Evolutionary conservation across 1,284 basidiomycete genomes (phyloP).

Genomic region (Puccinia triticina): DNA sequence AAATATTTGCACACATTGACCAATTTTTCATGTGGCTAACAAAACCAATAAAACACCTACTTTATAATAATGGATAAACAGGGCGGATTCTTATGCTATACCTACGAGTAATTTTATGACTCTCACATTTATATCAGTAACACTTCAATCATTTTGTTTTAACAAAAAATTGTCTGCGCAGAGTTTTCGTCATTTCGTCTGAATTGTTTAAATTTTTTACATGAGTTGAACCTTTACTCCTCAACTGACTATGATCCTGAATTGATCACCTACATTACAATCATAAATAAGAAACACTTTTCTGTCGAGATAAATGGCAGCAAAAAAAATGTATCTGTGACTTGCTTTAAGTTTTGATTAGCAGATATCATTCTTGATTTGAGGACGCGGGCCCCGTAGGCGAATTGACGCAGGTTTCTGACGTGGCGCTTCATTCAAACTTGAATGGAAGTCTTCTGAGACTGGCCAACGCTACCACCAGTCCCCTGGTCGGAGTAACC

Average conservation of each 20-base stretch:
- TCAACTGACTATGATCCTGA: not conserved
- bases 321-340: too few relatives aligned
- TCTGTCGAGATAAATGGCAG: not conserved
- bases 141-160: not conserved
- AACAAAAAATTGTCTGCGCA: not conserved
- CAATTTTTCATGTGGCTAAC: not conserved
- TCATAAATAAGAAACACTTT: not conserved
- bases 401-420: too few relatives aligned
- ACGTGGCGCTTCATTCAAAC: too few relatives aligned
- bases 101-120: not conserved
- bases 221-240: not conserved
- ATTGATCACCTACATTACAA: too few relatives aligned
- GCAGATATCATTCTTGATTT: too few relatives aligned
- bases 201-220: not conserved
- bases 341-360: too few relatives aligned
- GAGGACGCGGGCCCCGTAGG: too few relatives aligned
- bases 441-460: too few relatives aligned
- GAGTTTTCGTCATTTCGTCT: not conserved
- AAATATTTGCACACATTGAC: not conserved
- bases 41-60: not conserved
- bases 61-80: conserved; percentile 2
- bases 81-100: conserved; percentile 27
- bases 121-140: not conserved
- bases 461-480: too few relatives aligned
- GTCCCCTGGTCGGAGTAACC: too few relatives aligned